Evolutionary conservation across 192 early-diverging fungal species (phyloP), one percentile per base, ranked within the genome.

Genomic region (Umbelopsis sp.): DNA sequence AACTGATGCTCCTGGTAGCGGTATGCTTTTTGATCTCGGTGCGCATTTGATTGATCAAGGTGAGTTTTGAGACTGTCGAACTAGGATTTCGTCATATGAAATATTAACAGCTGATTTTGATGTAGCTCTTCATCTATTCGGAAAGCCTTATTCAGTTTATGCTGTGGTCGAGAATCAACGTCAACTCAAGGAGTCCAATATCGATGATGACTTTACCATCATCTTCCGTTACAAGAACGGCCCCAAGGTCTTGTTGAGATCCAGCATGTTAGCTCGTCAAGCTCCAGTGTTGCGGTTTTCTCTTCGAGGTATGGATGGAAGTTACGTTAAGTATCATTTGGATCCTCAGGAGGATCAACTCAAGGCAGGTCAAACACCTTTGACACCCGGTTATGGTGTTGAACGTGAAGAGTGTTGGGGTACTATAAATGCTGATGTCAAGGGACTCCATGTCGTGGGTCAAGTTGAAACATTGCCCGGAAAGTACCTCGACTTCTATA

Each of bases 301-400:
- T 20, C 72, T 94, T 44, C 85, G 86, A 23, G 92, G 92, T 47
- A 87, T 88, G 73, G 77, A 85, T 13, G 92, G 91, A 16, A 77
- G 86, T 11, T 94, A 83, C 73, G 71, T 85, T 47, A 92, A 91
- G 70, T 76, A 86, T 64, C 84, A 87, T 37, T 61, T 91, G 33
- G 92, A 94, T 73, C 84, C 87, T 3, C 92, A 94, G 70, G 92
- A 94, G 58, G 82, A 83, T 46, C 91, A 91, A 65, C 82, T 91
- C 55, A 89, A 91, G 74, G 72, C 77, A 6, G 91, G 90, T n/a
- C 30, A 88, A 9, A 78, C 84, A 9, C 88, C 89, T 2, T 70
- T 51, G 0, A 67, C 79, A 47, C 33, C 79, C 8, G 79, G 46
- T 3, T 93, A 82, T 76, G 92, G 92, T 41, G 64, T 86, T 11